A percentile compares a stretch with the other conserved stretches of the same genome.
phyloP scores from a whole-genome alignment of 805 yeast genomes.

The Kodamaea kakaduensis region DNA sequence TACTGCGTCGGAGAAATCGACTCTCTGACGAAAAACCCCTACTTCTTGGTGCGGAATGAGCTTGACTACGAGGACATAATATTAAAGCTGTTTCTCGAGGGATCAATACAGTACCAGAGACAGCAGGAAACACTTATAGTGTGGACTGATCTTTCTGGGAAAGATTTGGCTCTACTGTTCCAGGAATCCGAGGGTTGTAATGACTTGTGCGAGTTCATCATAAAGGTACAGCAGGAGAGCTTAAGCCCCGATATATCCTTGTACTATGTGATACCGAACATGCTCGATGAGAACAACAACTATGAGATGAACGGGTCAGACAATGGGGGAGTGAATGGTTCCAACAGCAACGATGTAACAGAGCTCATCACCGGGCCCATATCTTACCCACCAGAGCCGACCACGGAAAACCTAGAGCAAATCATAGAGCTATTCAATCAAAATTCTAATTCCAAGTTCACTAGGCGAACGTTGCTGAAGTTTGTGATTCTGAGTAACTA shows the following conservation, averaged over 20 bases:
- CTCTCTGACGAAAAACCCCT: conserved; percentile 42
- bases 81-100: conserved; percentile 64
- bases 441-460: conserved; percentile 57
- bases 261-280: conserved; percentile 53
- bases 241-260: conserved; percentile 64
- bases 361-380: conserved; percentile 82
- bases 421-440: conserved; percentile 57
- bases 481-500: conserved; percentile 54
- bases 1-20: conserved; percentile 70
- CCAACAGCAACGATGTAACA: conserved; percentile 46
- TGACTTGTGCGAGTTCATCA: conserved; percentile 73
- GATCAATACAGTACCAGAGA: conserved; percentile 78
- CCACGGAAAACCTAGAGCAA: conserved; percentile 46
- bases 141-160: conserved; percentile 78
- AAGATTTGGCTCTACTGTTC: conserved; percentile 83
- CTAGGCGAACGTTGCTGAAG: conserved; percentile 55
- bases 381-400: conserved; percentile 57
- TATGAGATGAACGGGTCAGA: conserved; percentile 18
- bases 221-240: conserved; percentile 55
- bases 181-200: conserved; percentile 91
- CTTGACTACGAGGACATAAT: conserved; percentile 53
- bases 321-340: conserved; percentile 30
- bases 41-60: conserved; percentile 71
- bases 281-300: conserved; percentile 14
- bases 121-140: conserved; percentile 93